Evolutionary conservation across 2,329 filamentous ascomycete genomes (phyloP).

Genomic region (Malbranchea cinnamomea): DNA sequence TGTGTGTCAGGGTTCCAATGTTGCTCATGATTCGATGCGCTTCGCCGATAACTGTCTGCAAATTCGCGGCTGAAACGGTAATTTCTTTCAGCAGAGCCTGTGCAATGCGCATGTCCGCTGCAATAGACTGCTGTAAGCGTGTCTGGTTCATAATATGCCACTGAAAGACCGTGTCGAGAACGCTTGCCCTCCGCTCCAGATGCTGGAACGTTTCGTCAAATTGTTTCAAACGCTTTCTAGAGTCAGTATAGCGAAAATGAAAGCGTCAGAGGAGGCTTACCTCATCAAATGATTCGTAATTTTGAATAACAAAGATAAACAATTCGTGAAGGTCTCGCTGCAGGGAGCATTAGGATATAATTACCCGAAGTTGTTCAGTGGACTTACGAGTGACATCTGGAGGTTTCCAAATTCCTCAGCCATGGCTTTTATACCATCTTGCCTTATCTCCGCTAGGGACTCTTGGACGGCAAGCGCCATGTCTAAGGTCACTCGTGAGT

Average conservation of each 20-base stretch:
- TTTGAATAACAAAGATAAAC: too few species aligned
- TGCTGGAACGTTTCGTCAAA: slow-evolving; percentile 20
- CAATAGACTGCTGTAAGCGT: slow-evolving; percentile 11
- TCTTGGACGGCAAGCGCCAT: slow-evolving; percentile 18
- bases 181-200: slow-evolving; percentile 19
- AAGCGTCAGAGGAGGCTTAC: slow-evolving; percentile 14
- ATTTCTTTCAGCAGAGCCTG: slow-evolving; percentile 12
- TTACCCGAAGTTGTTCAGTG: too few species aligned
- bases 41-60: slow-evolving; percentile 12
- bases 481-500: slow-evolving; percentile 15
- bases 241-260: slow-evolving; percentile 11
- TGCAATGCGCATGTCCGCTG: slow-evolving; percentile 11
- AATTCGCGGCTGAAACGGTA: slow-evolving; percentile 11
- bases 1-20: slow-evolving; percentile 7
- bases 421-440: slow-evolving; percentile 17
- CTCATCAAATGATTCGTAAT: slow-evolving; percentile 20
- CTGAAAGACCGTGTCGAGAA: slow-evolving; percentile 20
- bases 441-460: slow-evolving; percentile 19
- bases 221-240: slow-evolving; percentile 19
- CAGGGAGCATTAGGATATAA: slow-evolving; percentile 10
- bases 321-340: slow-evolving; percentile 15
- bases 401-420: slow-evolving; percentile 17
- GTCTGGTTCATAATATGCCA: slow-evolving; percentile 19
- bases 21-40: slow-evolving; percentile 10
- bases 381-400: slow-evolving; percentile 21